phyloP scores from a whole-genome alignment of 441 rosid species.

The Macaranga tanarius region DNA sequence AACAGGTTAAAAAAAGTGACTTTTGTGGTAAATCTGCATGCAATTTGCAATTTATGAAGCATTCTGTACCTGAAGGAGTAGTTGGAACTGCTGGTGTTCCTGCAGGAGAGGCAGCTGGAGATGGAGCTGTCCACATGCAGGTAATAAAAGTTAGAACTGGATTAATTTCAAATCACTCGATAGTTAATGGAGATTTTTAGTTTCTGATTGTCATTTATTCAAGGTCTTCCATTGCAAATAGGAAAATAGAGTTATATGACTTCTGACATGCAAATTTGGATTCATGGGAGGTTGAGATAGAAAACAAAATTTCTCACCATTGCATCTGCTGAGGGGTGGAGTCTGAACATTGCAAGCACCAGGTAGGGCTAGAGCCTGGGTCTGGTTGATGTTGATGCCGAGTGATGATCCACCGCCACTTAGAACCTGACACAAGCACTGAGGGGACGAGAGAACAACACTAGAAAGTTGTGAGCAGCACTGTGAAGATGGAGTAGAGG shows the following conservation, averaged over 20 bases:
- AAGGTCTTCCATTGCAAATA: not conserved
- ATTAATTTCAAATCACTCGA: no score
- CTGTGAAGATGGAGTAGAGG: constrained; percentile 59
- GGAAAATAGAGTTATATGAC: not conserved
- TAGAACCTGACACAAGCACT: constrained; percentile 78
- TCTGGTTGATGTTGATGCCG: constrained; percentile 70
- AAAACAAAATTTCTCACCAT: constrained; percentile 40
- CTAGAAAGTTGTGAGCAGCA: constrained; percentile 77
- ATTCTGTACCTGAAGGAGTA: constrained; percentile 47
- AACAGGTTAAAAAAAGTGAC: not conserved
- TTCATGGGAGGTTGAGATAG: constrained; percentile 3
- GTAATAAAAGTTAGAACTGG: constrained; percentile 15
- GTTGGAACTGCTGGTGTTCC: constrained; percentile 55
- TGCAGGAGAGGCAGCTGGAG: constrained; percentile 67
- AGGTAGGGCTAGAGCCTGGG: constrained; percentile 76
- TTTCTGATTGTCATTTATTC: not conserved
- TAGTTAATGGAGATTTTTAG: not conserved
- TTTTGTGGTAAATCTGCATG: no score
- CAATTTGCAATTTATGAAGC: constrained; percentile 6
- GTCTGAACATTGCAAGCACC: constrained; percentile 80
- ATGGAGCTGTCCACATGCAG: constrained; percentile 48
- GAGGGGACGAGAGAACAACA: constrained; percentile 68
- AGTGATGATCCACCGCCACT: constrained; percentile 66
- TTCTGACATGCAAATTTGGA: not conserved
- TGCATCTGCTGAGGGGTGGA: constrained; percentile 72